These are phyloP conservation scores for Agaricus subrufescens DNA, from an alignment of 768 basidiomycete species.

Conservation along the genomic window DNA sequence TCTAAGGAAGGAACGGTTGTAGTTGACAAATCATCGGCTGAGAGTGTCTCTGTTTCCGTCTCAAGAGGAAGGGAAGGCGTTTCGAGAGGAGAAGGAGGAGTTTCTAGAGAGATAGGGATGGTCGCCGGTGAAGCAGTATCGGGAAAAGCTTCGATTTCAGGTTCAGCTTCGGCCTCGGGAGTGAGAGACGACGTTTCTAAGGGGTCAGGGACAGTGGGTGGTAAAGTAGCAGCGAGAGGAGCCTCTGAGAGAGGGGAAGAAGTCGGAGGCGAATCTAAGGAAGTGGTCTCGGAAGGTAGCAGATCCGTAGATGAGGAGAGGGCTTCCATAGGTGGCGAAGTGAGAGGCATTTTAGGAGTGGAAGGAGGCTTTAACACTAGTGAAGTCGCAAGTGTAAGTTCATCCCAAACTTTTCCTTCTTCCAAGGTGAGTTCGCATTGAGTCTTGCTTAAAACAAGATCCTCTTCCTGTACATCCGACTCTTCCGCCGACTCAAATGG, in stretches of 20 bases:
- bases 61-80: too few species aligned
- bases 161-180: too few species aligned
- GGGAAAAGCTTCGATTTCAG: too few species aligned
- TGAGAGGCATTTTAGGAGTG: background rate
- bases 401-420: constrained; percentile 59
- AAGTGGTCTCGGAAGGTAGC: background rate
- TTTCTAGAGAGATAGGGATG: too few species aligned
- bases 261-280: background rate
- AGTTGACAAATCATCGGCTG: too few species aligned
- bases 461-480: constrained; percentile 31
- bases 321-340: background rate
- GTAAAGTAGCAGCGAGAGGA: background rate
- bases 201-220: background rate
- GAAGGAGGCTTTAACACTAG: background rate
- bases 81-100: too few species aligned
- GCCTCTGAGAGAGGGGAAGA: background rate
- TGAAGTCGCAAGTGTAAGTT: constrained; percentile 23
- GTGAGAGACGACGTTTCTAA: background rate
- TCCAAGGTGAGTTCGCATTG: constrained; percentile 57
- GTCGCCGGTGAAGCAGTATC: too few species aligned
- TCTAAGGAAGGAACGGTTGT: too few species aligned
- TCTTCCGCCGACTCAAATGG: constrained; percentile 17
- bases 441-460: constrained; percentile 53
- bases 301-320: too few species aligned
- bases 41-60: too few species aligned